A percentile compares a stretch with the other conserved stretches of the same genome.
Conservation (phyloP, 2,329 filamentous ascomycete genomes). For the Corynespora cassiicola region DNA sequence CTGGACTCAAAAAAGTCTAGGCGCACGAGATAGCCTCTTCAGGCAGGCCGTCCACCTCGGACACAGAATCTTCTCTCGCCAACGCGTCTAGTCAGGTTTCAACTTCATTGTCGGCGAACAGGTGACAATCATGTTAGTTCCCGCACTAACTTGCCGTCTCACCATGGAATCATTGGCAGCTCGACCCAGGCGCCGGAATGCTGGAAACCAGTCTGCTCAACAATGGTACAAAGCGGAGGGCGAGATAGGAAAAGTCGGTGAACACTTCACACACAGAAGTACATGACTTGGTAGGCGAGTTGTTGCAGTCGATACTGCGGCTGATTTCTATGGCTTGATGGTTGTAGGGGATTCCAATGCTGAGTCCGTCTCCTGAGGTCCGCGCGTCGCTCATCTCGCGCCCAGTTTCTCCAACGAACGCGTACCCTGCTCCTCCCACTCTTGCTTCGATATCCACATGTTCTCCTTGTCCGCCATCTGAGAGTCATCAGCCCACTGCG, state of each 20-base stretch:
- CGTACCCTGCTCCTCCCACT: slow-evolving; percentile 93
- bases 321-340: slow-evolving; percentile 8
- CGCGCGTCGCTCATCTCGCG: slow-evolving; percentile 77
- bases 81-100: slow-evolving; percentile 7
- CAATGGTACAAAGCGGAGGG: too few relatives aligned
- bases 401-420: slow-evolving; percentile 90
- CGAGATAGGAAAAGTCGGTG: too few relatives aligned
- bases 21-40: too few relatives aligned
- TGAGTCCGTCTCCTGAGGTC: too few relatives aligned
- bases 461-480: slow-evolving; percentile 96
- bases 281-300: background rate
- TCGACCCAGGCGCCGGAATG: too few relatives aligned
- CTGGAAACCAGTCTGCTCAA: too few relatives aligned
- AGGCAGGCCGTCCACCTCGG: too few relatives aligned
- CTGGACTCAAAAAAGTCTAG: too few relatives aligned
- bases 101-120: slow-evolving; percentile 6
- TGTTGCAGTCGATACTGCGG: slow-evolving; percentile 7
- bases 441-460: slow-evolving; percentile 98
- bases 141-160: too few relatives aligned
- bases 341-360: background rate
- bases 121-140: too few relatives aligned
- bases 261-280: background rate
- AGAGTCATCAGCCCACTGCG: slow-evolving; percentile 16
- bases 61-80: slow-evolving; percentile 9
- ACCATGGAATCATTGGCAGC: too few relatives aligned